Conservation (phyloP, 1,284 basidiomycete genomes). For the Cystodermella granulosa region DNA sequence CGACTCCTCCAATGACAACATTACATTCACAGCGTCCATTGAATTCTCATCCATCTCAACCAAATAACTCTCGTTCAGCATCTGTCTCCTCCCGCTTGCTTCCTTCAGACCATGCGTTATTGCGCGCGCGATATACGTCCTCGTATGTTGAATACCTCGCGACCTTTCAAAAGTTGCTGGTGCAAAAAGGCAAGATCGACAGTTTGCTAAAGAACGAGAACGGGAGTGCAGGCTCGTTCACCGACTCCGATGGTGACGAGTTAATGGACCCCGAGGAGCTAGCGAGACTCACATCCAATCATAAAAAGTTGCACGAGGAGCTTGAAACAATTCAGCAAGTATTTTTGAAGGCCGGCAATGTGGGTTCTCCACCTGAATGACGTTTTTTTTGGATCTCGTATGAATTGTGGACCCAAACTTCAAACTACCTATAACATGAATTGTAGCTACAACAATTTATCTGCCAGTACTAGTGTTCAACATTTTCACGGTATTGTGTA, state of each 20-base stretch:
- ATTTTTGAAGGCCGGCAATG: slow-evolving; percentile 20
- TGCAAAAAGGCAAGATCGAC: slow-evolving; percentile 48
- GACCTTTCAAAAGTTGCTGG: slow-evolving; percentile 43
- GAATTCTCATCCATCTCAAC: background rate
- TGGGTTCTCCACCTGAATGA: background rate
- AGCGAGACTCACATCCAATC: slow-evolving; percentile 40
- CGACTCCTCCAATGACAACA: background rate
- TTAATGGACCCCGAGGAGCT: slow-evolving; percentile 53
- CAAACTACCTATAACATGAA: too few relatives aligned
- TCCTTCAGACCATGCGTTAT: slow-evolving; percentile 44
- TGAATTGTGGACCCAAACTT: too few relatives aligned
- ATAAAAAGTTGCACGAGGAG: slow-evolving; percentile 44
- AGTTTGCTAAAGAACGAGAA: slow-evolving; percentile 35
- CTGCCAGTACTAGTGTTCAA: too few relatives aligned
- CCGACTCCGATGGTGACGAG: slow-evolving; percentile 49
- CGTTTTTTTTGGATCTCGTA: too few relatives aligned
- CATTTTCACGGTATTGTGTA: too few relatives aligned
- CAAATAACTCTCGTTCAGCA: slow-evolving; percentile 14
- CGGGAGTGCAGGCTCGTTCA: slow-evolving; percentile 34
- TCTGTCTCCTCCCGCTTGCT: slow-evolving; percentile 32
- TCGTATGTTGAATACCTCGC: slow-evolving; percentile 50
- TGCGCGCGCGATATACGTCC: slow-evolving; percentile 50
- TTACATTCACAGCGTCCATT: background rate
- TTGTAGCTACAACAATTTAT: too few relatives aligned
- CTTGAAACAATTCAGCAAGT: slow-evolving; percentile 42